Conservation (phyloP, 2,329 filamentous ascomycete species). For the Alternaria metachromatica region DNA sequence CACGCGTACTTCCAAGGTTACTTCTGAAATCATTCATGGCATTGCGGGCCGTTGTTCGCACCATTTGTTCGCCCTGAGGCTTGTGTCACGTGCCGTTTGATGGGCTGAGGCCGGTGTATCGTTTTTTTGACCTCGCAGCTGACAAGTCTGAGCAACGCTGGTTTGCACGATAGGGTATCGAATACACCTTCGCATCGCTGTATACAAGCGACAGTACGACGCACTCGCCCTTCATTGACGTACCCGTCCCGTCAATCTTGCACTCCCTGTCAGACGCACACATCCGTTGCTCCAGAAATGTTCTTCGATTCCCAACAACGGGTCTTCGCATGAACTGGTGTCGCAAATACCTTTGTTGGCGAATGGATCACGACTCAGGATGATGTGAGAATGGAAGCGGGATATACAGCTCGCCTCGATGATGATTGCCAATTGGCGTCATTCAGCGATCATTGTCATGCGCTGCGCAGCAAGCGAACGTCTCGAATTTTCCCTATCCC, state of each 20-base stretch:
- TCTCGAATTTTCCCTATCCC: not conserved
- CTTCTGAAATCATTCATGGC: not conserved
- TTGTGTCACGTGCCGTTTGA: constrained; percentile 1
- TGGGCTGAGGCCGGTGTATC: not conserved
- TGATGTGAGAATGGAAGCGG: constrained; percentile 1
- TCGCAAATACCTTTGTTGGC: constrained; percentile 1
- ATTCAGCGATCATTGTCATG: constrained; percentile 1
- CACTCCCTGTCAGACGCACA: constrained; percentile 28
- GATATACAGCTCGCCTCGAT: constrained; percentile 1
- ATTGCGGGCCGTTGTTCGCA: not conserved
- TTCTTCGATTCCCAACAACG: constrained; percentile 10
- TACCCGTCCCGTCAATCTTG: constrained; percentile 17
- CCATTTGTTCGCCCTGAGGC: not conserved
- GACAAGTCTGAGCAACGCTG: not conserved
- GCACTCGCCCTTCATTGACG: constrained; percentile 10
- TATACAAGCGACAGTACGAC: not conserved
- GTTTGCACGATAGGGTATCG: constrained; percentile 2
- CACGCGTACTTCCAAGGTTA: not conserved
- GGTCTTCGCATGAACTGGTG: constrained; percentile 20
- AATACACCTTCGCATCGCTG: constrained; percentile 17
- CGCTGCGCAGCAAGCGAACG: constrained; percentile 3
- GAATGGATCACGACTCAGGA: not conserved
- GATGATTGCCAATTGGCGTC: not conserved
- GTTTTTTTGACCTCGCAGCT: not conserved
- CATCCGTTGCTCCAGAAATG: constrained; percentile 16